Percentiles rank a stretch among this genome's conserved stretches.
Conservation (phyloP, 257 asterid species). For the Prunella vulgaris region DNA sequence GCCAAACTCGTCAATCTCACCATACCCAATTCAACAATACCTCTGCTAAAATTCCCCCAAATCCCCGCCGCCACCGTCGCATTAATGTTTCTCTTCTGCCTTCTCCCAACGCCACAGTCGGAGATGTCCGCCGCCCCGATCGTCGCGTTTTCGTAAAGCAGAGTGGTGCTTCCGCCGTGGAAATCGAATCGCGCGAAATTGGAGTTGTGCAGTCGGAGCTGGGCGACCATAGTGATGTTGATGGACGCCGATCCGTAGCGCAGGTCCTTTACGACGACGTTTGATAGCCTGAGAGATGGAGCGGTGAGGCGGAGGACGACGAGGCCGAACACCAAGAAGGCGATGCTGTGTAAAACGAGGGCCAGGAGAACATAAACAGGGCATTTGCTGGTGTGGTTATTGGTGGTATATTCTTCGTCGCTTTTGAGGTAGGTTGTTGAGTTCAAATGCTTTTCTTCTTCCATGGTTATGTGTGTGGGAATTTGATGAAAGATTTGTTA, state of each 20-base stretch:
- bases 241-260: conserved; percentile 19
- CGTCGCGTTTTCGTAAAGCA: conserved; percentile 31
- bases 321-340: conserved; percentile 32
- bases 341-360: conserved; percentile 34
- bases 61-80: conserved; percentile 20
- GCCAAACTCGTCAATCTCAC: conserved; percentile 31
- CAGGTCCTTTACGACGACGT: conserved; percentile 21
- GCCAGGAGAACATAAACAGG: conserved; percentile 33
- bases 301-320: conserved; percentile 31
- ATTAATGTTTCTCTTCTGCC: conserved; percentile 18
- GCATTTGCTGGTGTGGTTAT: conserved; percentile 8
- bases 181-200: conserved; percentile 48
- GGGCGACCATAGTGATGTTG: conserved; percentile 29
- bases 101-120: conserved; percentile 27
- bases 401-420: neutral
- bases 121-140: conserved; percentile 25
- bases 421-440: neutral
- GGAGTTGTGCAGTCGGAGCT: conserved; percentile 28
- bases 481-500: neutral
- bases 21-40: conserved; percentile 28
- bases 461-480: neutral
- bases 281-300: conserved; percentile 30
- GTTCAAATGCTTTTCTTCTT: conserved; percentile 17
- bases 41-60: conserved; percentile 32
- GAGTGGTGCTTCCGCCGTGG: conserved; percentile 24